These are phyloP conservation scores for Rosa rugosa DNA, from an alignment of 306 rosid species.

Conservation along the genomic window DNA sequence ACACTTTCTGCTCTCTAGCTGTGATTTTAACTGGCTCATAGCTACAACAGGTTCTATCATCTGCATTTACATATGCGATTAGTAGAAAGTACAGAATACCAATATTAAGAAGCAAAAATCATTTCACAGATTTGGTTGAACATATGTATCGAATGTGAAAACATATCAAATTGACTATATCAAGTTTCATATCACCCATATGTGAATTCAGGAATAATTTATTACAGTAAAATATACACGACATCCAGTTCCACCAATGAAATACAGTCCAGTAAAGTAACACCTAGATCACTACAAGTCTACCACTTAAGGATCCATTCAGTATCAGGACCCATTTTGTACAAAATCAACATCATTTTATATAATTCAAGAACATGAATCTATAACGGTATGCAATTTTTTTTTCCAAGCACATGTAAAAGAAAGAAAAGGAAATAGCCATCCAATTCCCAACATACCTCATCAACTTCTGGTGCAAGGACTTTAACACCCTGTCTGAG, in stretches of 20 bases:
- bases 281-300: not conserved
- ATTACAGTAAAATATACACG: not conserved
- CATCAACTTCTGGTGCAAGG: slow-evolving; percentile 80
- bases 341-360: not conserved
- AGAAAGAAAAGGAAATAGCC: slow-evolving; percentile 16
- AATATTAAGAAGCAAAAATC: not conserved
- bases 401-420: slow-evolving; percentile 14
- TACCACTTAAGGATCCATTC: not conserved
- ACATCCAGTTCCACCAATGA: not conserved
- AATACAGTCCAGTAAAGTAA: slow-evolving; percentile 2
- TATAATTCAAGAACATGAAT: slow-evolving; percentile 10
- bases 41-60: slow-evolving; percentile 64
- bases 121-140: not conserved
- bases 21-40: slow-evolving; percentile 36
- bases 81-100: not conserved
- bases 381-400: not conserved
- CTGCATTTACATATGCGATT: slow-evolving; percentile 41
- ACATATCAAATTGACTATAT: not conserved
- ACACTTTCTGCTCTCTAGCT: slow-evolving; percentile 39
- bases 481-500: slow-evolving; percentile 62
- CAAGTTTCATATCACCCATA: not conserved
- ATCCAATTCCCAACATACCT: slow-evolving; percentile 52
- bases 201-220: not conserved
- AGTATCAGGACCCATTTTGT: not conserved
- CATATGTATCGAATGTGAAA: not conserved